A percentile compares a stretch with the other conserved stretches of the same genome.
Conservation (phyloP, 2,329 filamentous ascomycete genomes). For the Calonectria pauciramosa region DNA sequence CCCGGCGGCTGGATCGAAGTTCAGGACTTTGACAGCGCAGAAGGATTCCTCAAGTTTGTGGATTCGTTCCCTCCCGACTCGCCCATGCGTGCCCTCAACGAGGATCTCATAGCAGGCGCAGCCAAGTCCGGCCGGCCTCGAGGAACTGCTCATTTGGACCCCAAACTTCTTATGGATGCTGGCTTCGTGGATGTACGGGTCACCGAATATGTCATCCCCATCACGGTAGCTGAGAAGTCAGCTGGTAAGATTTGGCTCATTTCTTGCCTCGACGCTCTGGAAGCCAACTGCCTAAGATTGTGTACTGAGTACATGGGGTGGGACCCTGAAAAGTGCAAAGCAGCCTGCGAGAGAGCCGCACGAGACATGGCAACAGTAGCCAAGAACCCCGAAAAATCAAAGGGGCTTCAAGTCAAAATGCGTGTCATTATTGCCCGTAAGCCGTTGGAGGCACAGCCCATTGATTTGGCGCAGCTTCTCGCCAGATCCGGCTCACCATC, state of each 20-base stretch:
- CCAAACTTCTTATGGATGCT: conserved; percentile 58
- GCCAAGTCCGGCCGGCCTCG: conserved; percentile 60
- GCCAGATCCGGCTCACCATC: conserved; percentile 35
- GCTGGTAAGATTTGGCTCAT: conserved; percentile 69
- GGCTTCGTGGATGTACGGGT: conserved; percentile 67
- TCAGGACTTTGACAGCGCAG: conserved; percentile 65
- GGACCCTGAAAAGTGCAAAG: conserved; percentile 63
- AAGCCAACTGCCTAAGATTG: conserved; percentile 63
- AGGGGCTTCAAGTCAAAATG: conserved; percentile 61
- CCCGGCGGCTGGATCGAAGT: conserved; percentile 72
- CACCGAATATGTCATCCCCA: conserved; percentile 63
- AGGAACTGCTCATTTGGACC: conserved; percentile 61
- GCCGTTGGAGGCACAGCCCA: conserved; percentile 52
- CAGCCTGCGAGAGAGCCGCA: conserved; percentile 61
- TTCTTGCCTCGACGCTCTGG: conserved; percentile 64
- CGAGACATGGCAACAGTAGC: conserved; percentile 64
- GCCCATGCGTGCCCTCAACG: conserved; percentile 56
- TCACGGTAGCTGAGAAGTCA: conserved; percentile 59
- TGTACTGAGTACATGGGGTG: conserved; percentile 68
- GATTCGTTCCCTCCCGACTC: conserved; percentile 59
- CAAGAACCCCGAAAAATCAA: conserved; percentile 58
- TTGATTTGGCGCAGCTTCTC: conserved; percentile 34
- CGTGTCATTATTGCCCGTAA: conserved; percentile 65
- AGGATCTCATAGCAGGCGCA: conserved; percentile 60
- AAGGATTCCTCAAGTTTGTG: conserved; percentile 50